phyloP scores from a whole-genome alignment of 768 basidiomycete species.

The Lyophyllum decastes region DNA sequence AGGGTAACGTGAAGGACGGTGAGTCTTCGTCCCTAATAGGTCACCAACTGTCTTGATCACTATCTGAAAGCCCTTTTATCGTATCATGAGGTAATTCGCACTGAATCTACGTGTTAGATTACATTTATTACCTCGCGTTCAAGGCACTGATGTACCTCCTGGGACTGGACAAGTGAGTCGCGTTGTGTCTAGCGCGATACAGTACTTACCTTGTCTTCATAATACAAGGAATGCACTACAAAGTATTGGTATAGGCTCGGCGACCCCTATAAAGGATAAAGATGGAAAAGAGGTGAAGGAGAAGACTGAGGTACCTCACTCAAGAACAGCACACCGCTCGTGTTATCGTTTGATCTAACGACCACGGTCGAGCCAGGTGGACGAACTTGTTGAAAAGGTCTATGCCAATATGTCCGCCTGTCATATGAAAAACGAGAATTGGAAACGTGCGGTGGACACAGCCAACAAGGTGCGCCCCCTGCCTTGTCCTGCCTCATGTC shows the following conservation, averaged over 20 bases:
- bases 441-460: conserved; percentile 78
- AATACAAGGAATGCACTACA: conserved; percentile 54
- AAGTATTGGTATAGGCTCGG: conserved; percentile 45
- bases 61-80: conserved; percentile 55
- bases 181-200: not conserved
- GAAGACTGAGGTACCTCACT: conserved; percentile 60
- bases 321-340: not conserved
- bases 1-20: conserved; percentile 64
- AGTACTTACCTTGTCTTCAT: not conserved
- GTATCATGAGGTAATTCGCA: conserved; percentile 60
- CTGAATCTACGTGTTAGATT: not conserved
- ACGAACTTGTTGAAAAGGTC: conserved; percentile 76
- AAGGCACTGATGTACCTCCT: conserved; percentile 73
- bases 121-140: conserved; percentile 2
- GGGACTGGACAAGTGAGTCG: conserved; percentile 74
- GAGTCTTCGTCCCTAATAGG: conserved; percentile 15
- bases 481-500: not conserved
- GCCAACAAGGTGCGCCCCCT: conserved; percentile 63
- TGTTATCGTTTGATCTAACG: not conserved
- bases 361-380: conserved; percentile 46
- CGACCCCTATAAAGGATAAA: conserved; percentile 26
- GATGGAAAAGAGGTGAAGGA: conserved; percentile 46
- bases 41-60: not conserved
- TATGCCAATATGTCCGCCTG: conserved; percentile 87
- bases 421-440: conserved; percentile 78